Percentiles rank a stretch among this genome's conserved stretches.
phyloP scores from a whole-genome alignment of 73 alveolate genomes.

The Effrenium voratum region DNA sequence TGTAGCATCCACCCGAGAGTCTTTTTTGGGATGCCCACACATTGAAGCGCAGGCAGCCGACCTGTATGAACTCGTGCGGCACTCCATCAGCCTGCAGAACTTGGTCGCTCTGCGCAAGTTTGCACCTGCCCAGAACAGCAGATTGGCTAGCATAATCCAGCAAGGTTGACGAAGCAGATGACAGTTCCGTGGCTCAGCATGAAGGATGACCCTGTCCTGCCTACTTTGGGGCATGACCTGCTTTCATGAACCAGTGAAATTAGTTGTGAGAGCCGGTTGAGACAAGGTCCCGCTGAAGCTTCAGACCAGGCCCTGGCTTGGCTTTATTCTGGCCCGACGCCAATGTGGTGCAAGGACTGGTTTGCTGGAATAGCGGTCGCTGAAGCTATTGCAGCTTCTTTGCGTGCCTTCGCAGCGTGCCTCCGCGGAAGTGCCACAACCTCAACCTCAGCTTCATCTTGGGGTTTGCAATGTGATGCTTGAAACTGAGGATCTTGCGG shows the following conservation, averaged over 20 bases:
- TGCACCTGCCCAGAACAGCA: not conserved
- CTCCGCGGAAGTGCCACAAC: not conserved
- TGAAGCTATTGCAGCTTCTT: conserved; percentile 20
- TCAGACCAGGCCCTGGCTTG: no score
- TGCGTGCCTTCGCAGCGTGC: conserved; percentile 39
- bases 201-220: not conserved
- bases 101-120: not conserved
- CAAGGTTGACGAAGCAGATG: conserved; percentile 19
- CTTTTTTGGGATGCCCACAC: not conserved
- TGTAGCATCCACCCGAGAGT: not conserved
- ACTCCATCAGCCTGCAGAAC: conserved; percentile 69
- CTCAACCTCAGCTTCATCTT: no score
- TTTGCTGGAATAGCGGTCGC: conserved; percentile 3
- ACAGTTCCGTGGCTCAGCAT: not conserved
- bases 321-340: no score
- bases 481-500: no score
- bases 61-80: conserved; percentile 44
- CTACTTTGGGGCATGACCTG: not conserved
- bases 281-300: no score
- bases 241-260: not conserved
- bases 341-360: no score
- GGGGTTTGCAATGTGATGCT: no score
- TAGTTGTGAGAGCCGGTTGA: not conserved
- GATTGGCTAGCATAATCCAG: not conserved
- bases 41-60: not conserved